Base-by-base conservation (phyloP, 306 rosid genomes). In the Acacia confusa region DNA sequence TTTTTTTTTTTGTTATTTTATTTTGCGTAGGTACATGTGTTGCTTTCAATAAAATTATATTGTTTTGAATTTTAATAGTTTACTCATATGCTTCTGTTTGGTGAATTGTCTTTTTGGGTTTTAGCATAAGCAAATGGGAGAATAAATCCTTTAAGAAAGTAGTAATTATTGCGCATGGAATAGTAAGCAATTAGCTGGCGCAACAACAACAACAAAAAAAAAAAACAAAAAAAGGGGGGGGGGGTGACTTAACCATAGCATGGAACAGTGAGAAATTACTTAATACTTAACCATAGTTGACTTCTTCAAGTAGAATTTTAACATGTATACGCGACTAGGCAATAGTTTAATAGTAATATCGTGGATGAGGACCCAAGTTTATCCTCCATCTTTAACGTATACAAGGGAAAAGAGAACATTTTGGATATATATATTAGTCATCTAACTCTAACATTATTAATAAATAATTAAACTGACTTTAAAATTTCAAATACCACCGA, bases 11-110 rank as follows among this genome's bases (percentile, higher is more conserved):
- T 9, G 1, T 55, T 7, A 17, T 50, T 1, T 53, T 19, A 19
- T 53, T 19, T 53, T 52, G 10, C 17, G 45, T 9, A 32, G 22
- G 52, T 48, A 75, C 84, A 73, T 76, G 65, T 58, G 70, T 40
- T 40, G 53, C 76, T 72, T 72, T 48, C 63, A 28, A 28, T 10
- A 47, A 38, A 48, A 48, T 48, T 48, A 48, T 48, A 16, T 34
- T 34, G 16, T 47, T 66, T 34, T 36, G 17, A 17, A 6, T 65
- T 65, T 4, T 11, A 36, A 9, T 66, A 66, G 7, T 66, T 34
- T 19, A 66, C 36, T 15, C 19, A 36, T 66, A 36, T 38, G 73
- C 30, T 20, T 34, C 47, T 68, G 73, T 36, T 68, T 20, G 4
- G 19, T 19, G 73, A 38, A 38, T 68, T 68, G 50, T 38, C 48